Conservation (phyloP, 768 basidiomycete species). For the Russula olivacea region DNA sequence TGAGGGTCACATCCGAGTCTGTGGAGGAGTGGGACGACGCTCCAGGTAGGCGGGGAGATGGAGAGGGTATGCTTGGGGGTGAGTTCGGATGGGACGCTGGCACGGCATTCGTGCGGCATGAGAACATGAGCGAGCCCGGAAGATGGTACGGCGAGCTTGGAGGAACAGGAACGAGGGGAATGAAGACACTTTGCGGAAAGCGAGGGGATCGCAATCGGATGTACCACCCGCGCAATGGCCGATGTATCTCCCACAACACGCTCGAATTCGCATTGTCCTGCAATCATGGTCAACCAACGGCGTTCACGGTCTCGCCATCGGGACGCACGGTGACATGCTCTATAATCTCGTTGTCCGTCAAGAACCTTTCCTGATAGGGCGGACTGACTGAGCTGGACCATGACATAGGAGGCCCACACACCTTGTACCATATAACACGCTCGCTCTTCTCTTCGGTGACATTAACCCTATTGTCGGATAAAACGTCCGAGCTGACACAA, state of each 20-base stretch:
- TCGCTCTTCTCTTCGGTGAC: conserved; percentile 52
- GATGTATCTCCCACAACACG: conserved; percentile 70
- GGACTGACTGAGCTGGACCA: conserved; percentile 2
- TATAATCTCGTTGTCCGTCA: conserved; percentile 68
- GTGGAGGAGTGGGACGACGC: conserved; percentile 21
- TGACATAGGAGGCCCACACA: conserved; percentile 29
- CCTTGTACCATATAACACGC: conserved; percentile 70
- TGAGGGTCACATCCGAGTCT: conserved; percentile 31
- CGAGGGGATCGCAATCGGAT: conserved; percentile 66
- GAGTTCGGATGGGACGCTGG: not conserved
- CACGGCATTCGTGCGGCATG: conserved; percentile 32
- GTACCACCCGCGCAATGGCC: conserved; percentile 81
- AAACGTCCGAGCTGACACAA: conserved; percentile 60
- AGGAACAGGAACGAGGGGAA: conserved; percentile 34
- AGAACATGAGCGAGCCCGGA: conserved; percentile 34
- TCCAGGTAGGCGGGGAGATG: conserved; percentile 9
- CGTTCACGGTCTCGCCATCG: not conserved
- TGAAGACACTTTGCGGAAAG: conserved; percentile 50
- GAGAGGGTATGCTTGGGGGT: not conserved
- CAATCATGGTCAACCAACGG: not conserved
- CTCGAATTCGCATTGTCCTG: conserved; percentile 65
- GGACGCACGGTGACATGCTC: conserved; percentile 63
- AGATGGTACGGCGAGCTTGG: conserved; percentile 30
- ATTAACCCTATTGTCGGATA: conserved; percentile 63
- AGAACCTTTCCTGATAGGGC: conserved; percentile 56